Evolutionary conservation across 371 early-diverging fungal genomes (phyloP).

Genomic region (Mucor indicus): DNA sequence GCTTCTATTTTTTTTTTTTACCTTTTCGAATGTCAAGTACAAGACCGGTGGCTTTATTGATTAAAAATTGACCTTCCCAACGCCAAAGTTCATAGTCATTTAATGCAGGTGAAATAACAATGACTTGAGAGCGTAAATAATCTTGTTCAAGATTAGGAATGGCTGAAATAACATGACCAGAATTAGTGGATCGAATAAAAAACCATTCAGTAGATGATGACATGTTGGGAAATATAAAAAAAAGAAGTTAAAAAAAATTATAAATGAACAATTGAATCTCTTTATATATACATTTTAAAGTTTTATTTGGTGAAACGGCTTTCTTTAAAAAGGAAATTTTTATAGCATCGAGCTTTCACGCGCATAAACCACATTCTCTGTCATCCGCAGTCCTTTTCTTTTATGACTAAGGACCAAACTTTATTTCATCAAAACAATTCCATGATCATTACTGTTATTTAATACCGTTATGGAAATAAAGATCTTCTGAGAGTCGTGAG

Average conservation of each 20-base stretch:
- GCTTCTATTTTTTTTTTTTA: constrained; percentile 1
- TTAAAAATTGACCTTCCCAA: constrained; percentile 40
- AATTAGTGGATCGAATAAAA: constrained; percentile 35
- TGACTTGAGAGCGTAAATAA: constrained; percentile 36
- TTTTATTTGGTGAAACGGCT: no score
- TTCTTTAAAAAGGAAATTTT: no score
- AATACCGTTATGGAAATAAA: no score
- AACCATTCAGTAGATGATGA: constrained; percentile 29
- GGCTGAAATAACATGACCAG: constrained; percentile 38
- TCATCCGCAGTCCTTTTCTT: no score
- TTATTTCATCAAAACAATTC: no score
- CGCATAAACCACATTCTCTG: no score
- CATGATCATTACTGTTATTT: no score
- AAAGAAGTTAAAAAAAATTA: constrained; percentile 5
- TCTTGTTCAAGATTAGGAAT: constrained; percentile 4
- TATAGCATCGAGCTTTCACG: no score
- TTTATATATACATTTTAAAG: no score
- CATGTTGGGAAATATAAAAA: constrained; percentile 4
- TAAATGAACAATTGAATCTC: no score
- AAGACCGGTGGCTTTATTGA: constrained; percentile 37
- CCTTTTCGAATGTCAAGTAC: constrained; percentile 52
- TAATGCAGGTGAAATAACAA: constrained; percentile 25
- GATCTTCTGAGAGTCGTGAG: no score
- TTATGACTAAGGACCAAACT: no score
- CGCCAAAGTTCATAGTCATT: constrained; percentile 39